phyloP scores from a whole-genome alignment of 257 asterid genomes.

The Solanum pimpinellifolium region DNA sequence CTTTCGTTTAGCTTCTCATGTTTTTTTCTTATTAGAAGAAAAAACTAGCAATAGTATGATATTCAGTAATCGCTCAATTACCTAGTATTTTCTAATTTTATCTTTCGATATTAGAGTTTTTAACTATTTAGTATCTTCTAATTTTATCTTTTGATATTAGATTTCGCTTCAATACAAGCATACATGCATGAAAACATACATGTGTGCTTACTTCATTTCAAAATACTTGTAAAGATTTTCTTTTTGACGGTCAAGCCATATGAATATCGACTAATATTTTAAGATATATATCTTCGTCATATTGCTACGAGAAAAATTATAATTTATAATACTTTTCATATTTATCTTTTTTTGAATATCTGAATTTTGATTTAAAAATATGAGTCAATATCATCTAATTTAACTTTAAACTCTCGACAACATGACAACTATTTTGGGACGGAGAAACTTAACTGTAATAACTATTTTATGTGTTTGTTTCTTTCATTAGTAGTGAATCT shows the following conservation, averaged over 20 bases:
- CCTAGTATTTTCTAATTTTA: not conserved
- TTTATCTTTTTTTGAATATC: too few species aligned
- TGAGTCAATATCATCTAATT: not conserved
- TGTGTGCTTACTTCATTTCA: too few species aligned
- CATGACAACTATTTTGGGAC: rapidly evolving
- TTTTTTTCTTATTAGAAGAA: too few species aligned
- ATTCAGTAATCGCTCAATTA: not conserved
- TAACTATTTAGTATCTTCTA: too few species aligned
- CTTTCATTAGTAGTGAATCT: not conserved
- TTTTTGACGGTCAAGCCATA: not conserved
- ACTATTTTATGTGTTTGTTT: too few species aligned
- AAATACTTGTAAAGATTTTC: too few species aligned
- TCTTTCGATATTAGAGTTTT: too few species aligned
- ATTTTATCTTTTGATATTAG: too few species aligned
- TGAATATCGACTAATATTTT: not conserved
- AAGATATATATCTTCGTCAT: not conserved
- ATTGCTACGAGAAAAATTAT: rapidly evolving
- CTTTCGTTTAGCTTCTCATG: not conserved
- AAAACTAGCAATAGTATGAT: not conserved
- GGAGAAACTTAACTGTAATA: not conserved
- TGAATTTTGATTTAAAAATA: not conserved
- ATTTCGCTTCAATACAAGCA: not conserved
- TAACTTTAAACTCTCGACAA: too few species aligned
- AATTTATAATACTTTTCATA: not conserved
- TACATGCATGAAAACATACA: not conserved